Evolutionary conservation across 2,329 filamentous ascomycete species (phyloP).

Genomic region (Alternaria sp.): DNA sequence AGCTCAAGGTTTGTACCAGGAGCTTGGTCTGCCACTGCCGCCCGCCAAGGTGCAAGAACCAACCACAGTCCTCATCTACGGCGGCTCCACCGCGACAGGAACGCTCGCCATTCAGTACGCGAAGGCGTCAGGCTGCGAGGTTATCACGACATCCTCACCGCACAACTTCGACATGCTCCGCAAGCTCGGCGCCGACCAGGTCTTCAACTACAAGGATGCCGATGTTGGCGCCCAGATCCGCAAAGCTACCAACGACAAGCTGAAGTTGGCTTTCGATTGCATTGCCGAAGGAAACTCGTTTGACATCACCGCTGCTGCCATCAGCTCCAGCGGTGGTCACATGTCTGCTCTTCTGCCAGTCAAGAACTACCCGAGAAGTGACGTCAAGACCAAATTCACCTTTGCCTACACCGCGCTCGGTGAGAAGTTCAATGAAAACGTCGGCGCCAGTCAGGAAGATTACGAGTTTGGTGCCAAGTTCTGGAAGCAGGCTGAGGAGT

Average conservation of each 20-base stretch:
- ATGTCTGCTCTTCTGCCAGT: conserved; percentile 28
- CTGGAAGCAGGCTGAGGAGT: conserved; percentile 30
- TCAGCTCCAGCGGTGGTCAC: conserved; percentile 32
- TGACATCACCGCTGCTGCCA: conserved; percentile 30
- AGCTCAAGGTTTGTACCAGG: conserved; percentile 59
- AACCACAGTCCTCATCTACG: conserved; percentile 59
- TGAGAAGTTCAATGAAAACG: conserved; percentile 46
- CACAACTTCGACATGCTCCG: conserved; percentile 60
- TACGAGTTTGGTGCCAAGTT: conserved; percentile 42
- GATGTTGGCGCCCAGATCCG: conserved; percentile 58
- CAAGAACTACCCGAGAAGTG: conserved; percentile 51
- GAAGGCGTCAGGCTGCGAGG: conserved; percentile 54
- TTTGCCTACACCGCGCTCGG: conserved; percentile 56
- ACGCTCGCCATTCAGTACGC: conserved; percentile 60
- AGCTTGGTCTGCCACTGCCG: conserved; percentile 53
- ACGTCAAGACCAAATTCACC: conserved; percentile 54
- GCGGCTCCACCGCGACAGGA: conserved; percentile 61
- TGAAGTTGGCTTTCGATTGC: conserved; percentile 60
- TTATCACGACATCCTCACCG: conserved; percentile 58
- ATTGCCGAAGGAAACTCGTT: conserved; percentile 44
- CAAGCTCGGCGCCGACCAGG: conserved; percentile 57
- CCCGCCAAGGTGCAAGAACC: conserved; percentile 53
- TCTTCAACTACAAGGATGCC: conserved; percentile 61
- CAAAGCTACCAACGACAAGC: conserved; percentile 53
- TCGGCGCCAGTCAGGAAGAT: conserved; percentile 36